Conservation (phyloP, 1,139 yeast species). For the Ashbya aceris region DNA sequence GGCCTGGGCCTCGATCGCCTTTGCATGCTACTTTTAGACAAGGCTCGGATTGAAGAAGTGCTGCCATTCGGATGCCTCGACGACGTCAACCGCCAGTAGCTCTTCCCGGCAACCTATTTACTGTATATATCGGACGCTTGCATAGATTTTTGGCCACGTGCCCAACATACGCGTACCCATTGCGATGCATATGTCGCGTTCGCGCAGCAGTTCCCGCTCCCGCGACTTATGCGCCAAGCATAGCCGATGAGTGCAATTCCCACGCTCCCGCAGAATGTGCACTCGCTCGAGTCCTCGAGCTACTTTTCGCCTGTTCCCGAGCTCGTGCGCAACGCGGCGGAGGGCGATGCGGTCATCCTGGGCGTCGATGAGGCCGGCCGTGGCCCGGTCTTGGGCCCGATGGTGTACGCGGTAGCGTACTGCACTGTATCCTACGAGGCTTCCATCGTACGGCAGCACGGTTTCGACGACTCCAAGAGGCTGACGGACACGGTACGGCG, state of each 20-base stretch:
- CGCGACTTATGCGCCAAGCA: no score
- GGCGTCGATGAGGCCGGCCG: conserved; percentile 99
- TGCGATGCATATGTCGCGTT: no score
- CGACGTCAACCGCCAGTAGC: conserved; percentile 53
- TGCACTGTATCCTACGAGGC: conserved; percentile 50
- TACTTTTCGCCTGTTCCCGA: conserved; percentile 33
- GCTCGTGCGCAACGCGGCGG: conserved; percentile 13
- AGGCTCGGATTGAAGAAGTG: conserved; percentile 66
- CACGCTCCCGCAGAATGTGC: not conserved
- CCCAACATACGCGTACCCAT: no score
- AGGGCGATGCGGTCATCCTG: conserved; percentile 34
- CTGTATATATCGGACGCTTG: no score
- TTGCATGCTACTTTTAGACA: conserved; percentile 64
- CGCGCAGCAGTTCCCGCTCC: no score
- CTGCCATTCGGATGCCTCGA: conserved; percentile 72
- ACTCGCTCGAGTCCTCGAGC: conserved; percentile 26
- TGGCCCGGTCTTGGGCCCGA: conserved; percentile 94
- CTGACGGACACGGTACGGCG: conserved; percentile 66
- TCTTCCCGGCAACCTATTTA: not conserved
- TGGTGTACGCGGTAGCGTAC: conserved; percentile 90
- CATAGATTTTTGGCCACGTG: no score
- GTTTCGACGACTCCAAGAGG: conserved; percentile 89
- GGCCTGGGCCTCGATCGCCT: conserved; percentile 90
- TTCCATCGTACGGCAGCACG: conserved; percentile 45
- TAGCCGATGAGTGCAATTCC: conserved; percentile 1